Conservation (phyloP, 2,329 filamentous ascomycete species). For the Alternaria angustiovoidea region DNA sequence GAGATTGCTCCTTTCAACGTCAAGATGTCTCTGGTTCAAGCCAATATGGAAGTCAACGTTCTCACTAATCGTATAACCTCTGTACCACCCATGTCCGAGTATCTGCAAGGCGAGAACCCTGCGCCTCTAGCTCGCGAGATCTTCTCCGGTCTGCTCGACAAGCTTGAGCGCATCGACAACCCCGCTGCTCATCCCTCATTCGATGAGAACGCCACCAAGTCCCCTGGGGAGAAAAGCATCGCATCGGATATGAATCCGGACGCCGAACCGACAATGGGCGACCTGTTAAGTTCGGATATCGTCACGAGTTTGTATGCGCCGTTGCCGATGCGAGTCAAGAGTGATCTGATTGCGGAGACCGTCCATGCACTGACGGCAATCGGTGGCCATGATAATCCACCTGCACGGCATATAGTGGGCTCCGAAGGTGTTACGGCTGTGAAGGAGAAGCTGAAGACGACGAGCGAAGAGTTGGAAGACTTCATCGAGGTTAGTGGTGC, state of each 20-base stretch:
- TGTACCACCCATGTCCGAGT: conserved; percentile 77
- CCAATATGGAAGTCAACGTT: conserved; percentile 88
- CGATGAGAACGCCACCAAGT: conserved; percentile 43
- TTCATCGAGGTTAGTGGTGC: conserved; percentile 90
- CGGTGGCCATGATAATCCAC: conserved; percentile 94
- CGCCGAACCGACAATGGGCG: conserved; percentile 51
- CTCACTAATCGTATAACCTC: conserved; percentile 88
- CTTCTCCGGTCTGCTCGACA: conserved; percentile 78
- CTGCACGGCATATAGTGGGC: conserved; percentile 91
- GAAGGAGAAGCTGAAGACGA: conserved; percentile 95
- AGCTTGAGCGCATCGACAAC: conserved; percentile 68
- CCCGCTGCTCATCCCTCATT: conserved; percentile 33
- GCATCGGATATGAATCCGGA: conserved; percentile 42
- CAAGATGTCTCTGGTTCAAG: conserved; percentile 94
- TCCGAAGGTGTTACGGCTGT: conserved; percentile 86
- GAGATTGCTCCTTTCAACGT: conserved; percentile 96
- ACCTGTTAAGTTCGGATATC: conserved; percentile 57
- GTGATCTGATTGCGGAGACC: conserved; percentile 83
- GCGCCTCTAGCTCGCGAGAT: conserved; percentile 86
- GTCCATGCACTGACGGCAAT: conserved; percentile 91
- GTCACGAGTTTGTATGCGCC: conserved; percentile 77
- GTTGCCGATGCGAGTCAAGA: conserved; percentile 70
- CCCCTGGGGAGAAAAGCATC: conserved; percentile 36
- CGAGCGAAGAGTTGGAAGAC: conserved; percentile 94
- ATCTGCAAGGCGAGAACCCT: conserved; percentile 72